phyloP scores from a whole-genome alignment of 305 asterid genomes.

The Fraxinus sp. region DNA sequence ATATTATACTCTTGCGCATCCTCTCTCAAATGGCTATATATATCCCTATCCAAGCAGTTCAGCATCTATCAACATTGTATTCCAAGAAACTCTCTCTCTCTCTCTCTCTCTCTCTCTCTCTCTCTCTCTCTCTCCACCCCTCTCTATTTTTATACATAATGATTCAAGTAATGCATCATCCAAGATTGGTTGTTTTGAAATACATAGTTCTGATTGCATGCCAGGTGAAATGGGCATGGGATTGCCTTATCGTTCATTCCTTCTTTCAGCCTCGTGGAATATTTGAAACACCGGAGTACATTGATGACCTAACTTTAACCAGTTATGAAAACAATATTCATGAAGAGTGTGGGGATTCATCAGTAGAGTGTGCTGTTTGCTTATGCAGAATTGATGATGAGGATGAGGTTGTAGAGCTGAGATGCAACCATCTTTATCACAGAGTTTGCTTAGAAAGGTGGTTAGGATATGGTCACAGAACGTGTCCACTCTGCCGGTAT shows the following conservation, averaged over 20 bases:
- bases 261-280: background rate
- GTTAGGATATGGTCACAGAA: slow-evolving; percentile 8
- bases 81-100: no score
- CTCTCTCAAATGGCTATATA: background rate
- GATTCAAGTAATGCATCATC: no score
- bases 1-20: no score
- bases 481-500: slow-evolving; percentile 36
- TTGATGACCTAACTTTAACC: background rate
- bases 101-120: no score
- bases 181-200: background rate
- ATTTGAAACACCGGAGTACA: background rate
- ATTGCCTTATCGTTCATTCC: background rate
- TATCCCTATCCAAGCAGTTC: background rate
- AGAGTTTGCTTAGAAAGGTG: background rate
- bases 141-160: no score
- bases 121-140: no score
- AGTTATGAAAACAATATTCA: background rate
- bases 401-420: no score
- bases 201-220: background rate
- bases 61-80: background rate
- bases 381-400: no score
- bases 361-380: no score
- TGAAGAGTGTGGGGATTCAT: background rate
- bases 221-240: background rate
- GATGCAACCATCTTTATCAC: slow-evolving; percentile 19